Conservation (phyloP, 176 grass and related monocot species). For the Dendrocalamus sinicus region DNA sequence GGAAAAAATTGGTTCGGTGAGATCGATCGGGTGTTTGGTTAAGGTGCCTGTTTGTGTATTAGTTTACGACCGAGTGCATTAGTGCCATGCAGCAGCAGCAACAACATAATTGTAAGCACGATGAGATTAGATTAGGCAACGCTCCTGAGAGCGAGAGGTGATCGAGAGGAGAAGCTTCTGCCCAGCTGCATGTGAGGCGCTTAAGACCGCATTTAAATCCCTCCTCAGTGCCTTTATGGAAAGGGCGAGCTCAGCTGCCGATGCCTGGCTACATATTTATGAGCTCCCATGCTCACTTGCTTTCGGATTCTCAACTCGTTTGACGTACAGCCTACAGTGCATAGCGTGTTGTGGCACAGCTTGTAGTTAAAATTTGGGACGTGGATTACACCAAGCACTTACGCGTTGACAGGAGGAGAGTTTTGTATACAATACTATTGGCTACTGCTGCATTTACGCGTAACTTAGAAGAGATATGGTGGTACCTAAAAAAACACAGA, state of each 20-base stretch:
- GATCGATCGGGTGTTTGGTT: background rate
- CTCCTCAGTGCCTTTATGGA: background rate
- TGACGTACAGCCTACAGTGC: background rate
- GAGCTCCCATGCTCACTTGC: background rate
- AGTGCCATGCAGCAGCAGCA: background rate
- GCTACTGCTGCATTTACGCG: too few relatives aligned
- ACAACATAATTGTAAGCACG: background rate
- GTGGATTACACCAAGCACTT: too few relatives aligned
- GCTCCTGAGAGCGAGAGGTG: conserved; percentile 8
- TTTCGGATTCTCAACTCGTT: background rate
- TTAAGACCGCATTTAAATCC: conserved; percentile 32
- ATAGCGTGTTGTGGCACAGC: background rate
- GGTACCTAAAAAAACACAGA: too few relatives aligned
- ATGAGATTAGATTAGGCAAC: background rate
- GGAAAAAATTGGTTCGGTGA: background rate
- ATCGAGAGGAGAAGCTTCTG: conserved; percentile 30
- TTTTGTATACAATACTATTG: too few relatives aligned
- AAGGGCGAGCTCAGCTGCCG: background rate
- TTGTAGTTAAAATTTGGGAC: too few relatives aligned
- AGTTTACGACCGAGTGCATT: background rate
- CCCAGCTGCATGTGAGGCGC: conserved; percentile 56
- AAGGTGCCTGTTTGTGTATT: too few relatives aligned
- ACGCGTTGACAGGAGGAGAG: too few relatives aligned
- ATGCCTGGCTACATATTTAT: background rate
- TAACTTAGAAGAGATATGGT: too few relatives aligned